A percentile compares a stretch with the other conserved stretches of the same genome.
phyloP scores from a whole-genome alignment of 768 basidiomycete species.

The Lactarius evosmus region DNA sequence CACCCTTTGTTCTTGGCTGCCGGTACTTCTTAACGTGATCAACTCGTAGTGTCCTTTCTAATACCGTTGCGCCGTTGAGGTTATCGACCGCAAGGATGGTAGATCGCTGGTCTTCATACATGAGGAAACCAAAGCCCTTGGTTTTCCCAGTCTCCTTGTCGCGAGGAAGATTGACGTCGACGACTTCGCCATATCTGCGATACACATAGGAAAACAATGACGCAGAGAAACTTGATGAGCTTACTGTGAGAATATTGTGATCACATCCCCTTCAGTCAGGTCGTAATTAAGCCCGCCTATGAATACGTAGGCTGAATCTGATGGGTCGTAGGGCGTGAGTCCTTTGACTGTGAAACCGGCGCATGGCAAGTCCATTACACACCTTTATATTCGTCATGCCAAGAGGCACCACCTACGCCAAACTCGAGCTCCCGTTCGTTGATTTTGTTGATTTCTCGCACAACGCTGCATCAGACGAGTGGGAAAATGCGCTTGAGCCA shows the following conservation, averaged over 20 bases:
- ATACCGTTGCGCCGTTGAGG: conserved; percentile 89
- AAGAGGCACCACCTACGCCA: conserved; percentile 66
- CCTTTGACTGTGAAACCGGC: conserved; percentile 16
- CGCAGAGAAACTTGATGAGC: conserved; percentile 33
- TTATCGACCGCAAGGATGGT: conserved; percentile 97
- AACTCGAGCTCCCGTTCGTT: conserved; percentile 87
- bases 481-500: conserved; percentile 15
- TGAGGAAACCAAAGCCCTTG: conserved; percentile 91
- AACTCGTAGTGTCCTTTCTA: conserved; percentile 84
- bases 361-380: conserved; percentile 18
- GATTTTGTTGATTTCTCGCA: conserved; percentile 90
- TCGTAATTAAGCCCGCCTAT: conserved; percentile 85
- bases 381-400: conserved; percentile 97
- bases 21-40: conserved; percentile 93
- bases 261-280: conserved; percentile 95
- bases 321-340: background rate
- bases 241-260: conserved; percentile 96
- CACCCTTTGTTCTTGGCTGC: conserved; percentile 74
- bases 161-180: conserved; percentile 92
- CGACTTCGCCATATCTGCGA: conserved; percentile 89
- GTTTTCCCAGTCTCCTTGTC: conserved; percentile 91
- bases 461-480: conserved; percentile 54
- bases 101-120: conserved; percentile 98
- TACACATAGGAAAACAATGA: background rate
- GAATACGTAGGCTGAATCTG: conserved; percentile 94